A percentile compares a stretch with the other conserved stretches of the same genome.
Conservation (phyloP, 208 protist species). For the Tritrichomonas foetus region DNA sequence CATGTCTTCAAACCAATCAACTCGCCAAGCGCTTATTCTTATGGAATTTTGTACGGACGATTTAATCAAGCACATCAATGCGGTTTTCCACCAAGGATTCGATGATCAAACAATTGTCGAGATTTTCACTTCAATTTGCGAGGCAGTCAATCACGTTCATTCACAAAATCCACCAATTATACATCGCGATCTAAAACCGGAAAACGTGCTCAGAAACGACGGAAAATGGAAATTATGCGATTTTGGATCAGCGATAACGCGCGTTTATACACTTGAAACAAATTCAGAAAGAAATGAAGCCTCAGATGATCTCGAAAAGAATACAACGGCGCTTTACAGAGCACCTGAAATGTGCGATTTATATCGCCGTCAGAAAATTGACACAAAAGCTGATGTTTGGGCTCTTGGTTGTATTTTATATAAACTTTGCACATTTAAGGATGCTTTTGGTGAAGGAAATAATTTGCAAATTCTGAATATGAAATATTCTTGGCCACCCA, state of each 20-base stretch:
- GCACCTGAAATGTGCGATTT: conserved; percentile 21
- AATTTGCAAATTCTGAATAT: conserved; percentile 1
- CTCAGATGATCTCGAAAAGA: neutral
- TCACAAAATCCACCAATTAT: neutral
- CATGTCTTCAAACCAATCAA: neutral
- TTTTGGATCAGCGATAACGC: conserved; percentile 25
- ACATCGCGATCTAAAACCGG: conserved; percentile 37
- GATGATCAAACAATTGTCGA: neutral
- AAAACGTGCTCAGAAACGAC: conserved; percentile 13
- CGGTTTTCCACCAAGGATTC: neutral
- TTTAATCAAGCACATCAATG: conserved; percentile 10
- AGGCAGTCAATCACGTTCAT: neutral
- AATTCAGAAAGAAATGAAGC: neutral
- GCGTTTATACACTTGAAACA: neutral
- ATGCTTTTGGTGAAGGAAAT: neutral
- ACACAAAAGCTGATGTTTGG: conserved; percentile 27
- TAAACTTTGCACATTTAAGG: neutral
- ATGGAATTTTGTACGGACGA: neutral
- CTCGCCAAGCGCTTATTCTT: neutral
- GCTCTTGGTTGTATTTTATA: neutral
- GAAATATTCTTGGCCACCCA: neutral
- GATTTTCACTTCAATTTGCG: neutral
- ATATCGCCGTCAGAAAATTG: neutral
- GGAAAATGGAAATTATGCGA: conserved; percentile 31
- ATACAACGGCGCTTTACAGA: neutral